Conservation (phyloP, 345 rosid species). For the Eucalyptus tenuipes region DNA sequence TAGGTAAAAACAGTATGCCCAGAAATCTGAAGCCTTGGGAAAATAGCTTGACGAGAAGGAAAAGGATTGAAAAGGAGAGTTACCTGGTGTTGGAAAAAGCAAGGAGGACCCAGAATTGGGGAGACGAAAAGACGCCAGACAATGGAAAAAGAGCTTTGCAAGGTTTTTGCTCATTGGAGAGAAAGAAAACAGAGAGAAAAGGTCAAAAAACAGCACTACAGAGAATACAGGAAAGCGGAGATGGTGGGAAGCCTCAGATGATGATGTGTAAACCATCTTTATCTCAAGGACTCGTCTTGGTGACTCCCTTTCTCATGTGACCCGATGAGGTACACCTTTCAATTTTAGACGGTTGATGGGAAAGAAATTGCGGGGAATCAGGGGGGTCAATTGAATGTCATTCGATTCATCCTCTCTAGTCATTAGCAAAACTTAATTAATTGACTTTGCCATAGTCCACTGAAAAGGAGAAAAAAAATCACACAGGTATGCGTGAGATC, state of each 20-base stretch:
- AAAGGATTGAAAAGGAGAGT: not conserved
- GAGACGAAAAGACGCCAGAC: not conserved
- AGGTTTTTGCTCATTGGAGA: not conserved
- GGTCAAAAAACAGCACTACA: not conserved
- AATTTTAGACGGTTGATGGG: not conserved
- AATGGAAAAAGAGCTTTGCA: not conserved
- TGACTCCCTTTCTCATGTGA: not conserved
- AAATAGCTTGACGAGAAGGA: too few relatives aligned
- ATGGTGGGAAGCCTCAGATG: constrained; percentile 5
- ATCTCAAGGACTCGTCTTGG: not conserved
- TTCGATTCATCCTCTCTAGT: not conserved
- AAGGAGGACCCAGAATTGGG: not conserved
- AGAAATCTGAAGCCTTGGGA: too few relatives aligned
- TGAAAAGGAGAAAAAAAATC: not conserved
- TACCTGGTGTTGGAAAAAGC: not conserved
- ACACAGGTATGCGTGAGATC: fast-evolving
- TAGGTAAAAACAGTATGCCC: too few relatives aligned
- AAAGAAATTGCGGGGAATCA: not conserved
- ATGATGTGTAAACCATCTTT: not conserved
- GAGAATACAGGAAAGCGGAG: constrained; percentile 2
- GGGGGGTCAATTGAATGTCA: not conserved
- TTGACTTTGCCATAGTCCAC: not conserved
- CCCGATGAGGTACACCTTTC: not conserved
- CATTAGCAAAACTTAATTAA: not conserved
- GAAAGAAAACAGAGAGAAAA: not conserved